Evolutionary conservation across 2,329 filamentous ascomycete species (phyloP), one percentile per base, ranked within the genome.

Genomic region (Tympanopsis confertula): DNA sequence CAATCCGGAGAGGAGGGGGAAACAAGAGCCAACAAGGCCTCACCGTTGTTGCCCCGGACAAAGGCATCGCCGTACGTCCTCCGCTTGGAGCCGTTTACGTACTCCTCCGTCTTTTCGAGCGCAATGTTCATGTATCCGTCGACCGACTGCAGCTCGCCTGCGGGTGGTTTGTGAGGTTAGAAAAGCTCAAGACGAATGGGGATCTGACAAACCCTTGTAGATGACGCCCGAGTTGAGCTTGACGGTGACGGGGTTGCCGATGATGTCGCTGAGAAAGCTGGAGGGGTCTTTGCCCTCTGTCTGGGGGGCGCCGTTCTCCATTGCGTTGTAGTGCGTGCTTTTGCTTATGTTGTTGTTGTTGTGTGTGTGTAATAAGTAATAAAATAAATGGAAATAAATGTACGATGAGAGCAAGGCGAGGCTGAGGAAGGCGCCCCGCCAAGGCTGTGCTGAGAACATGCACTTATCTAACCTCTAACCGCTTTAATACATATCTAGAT

Each of bases 81-180:
- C 50, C 83, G 74, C 61, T 89, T 77, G 45, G 78, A 74, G 30
- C 88, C 89, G 53, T 94, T 82, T 48, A 95, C 82, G 50, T 81
- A 87, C 63, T 98, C 91, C 46, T 86, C 81, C 15, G 87, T 94
- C 64, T 94, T 91, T 61, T 98, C 91, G 20, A 98, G 74, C 12
- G 91, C 89, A 57, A 98, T 95, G 65, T 98, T 98, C 91, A 98
- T 98, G 65, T 96, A 98, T 38, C 91, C 91, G 59, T 98, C 91
- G 36, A 98, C 89, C 1, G 88, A 94, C 58, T 96, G 88, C 26
- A 96, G 73, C 57, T 95, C 87, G 49, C 91, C 89, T 95, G 44
- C 14, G 22, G 10, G 3, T 20, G 14, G 19, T 35, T 54, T 17
- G 22, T 15, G n/a, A n/a, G 14, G n/a, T 29, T 20, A 29, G 35